Evolutionary conservation across 345 rosid species (phyloP).

Genomic region (Diplotaxis tenuifolia): DNA sequence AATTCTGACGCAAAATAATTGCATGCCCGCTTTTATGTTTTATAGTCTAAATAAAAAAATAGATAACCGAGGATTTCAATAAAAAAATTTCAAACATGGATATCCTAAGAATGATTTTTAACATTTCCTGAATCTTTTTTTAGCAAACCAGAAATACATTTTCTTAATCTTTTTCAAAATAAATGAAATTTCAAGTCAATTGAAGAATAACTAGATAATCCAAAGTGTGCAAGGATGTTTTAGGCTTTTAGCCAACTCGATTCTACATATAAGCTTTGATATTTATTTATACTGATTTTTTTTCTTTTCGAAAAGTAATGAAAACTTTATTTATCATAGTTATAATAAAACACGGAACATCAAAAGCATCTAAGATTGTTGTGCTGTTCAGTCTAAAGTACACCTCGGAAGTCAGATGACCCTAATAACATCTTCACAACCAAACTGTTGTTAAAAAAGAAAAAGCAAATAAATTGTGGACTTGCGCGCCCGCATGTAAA

Average conservation of each 20-base stretch:
- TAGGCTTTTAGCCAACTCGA: too few relatives aligned
- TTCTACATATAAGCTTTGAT: too few relatives aligned
- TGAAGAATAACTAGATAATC: not conserved
- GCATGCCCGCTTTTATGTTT: not conserved
- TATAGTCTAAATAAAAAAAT: too few relatives aligned
- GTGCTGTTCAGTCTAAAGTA: not conserved
- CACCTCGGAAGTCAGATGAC: not conserved
- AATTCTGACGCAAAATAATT: not conserved
- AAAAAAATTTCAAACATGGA: not conserved
- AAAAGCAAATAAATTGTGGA: too few relatives aligned
- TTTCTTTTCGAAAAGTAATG: too few relatives aligned
- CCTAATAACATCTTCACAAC: not conserved
- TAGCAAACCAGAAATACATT: too few relatives aligned
- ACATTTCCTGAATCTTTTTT: not conserved
- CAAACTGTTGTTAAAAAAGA: not conserved
- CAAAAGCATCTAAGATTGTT: too few relatives aligned
- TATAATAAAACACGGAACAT: too few relatives aligned
- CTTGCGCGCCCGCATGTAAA: too few relatives aligned
- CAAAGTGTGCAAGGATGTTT: too few relatives aligned
- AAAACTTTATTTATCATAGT: too few relatives aligned
- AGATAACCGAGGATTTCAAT: not conserved
- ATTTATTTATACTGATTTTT: too few relatives aligned
- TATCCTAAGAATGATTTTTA: not conserved
- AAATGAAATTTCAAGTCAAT: not conserved
- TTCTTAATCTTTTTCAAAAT: not conserved